Evolutionary conservation across 371 early-diverging fungal genomes (phyloP).

Genomic region (Syncephalastrum sp.): DNA sequence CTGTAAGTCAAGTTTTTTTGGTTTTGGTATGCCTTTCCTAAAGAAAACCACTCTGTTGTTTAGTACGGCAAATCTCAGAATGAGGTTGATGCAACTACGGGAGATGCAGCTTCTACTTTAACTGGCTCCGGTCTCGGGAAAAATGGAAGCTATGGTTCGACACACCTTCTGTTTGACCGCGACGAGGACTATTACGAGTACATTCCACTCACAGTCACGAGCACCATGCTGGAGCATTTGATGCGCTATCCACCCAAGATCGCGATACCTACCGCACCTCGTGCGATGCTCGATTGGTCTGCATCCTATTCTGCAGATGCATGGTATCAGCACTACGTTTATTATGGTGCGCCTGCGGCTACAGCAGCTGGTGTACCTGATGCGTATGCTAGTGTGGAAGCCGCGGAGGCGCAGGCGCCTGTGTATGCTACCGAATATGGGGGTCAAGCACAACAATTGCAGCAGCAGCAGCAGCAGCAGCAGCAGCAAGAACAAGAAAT

Average conservation of each 20-base stretch:
- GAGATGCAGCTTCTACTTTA: neutral
- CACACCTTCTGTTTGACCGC: constrained; percentile 37
- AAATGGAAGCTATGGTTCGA: constrained; percentile 13
- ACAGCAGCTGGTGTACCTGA: neutral
- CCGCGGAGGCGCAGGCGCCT: no score
- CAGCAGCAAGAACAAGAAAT: neutral
- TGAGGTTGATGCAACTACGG: neutral
- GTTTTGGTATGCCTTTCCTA: neutral
- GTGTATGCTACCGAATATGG: no score
- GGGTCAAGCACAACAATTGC: no score
- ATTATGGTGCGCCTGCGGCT: neutral
- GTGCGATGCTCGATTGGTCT: constrained; percentile 19
- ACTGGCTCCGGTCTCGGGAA: neutral
- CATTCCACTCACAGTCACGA: constrained; percentile 16
- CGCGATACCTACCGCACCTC: constrained; percentile 27
- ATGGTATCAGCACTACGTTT: neutral
- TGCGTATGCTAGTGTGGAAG: no score
- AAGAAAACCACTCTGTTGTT: neutral
- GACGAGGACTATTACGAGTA: constrained; percentile 40
- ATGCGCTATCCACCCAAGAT: constrained; percentile 26
- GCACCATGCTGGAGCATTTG: constrained; percentile 18
- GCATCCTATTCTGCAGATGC: neutral
- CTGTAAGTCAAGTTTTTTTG: constrained; percentile 4
- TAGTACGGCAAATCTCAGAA: neutral
- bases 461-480: no score